Conservation (phyloP, 2,329 filamentous ascomycete genomes). For the Trichoderma sp. region DNA sequence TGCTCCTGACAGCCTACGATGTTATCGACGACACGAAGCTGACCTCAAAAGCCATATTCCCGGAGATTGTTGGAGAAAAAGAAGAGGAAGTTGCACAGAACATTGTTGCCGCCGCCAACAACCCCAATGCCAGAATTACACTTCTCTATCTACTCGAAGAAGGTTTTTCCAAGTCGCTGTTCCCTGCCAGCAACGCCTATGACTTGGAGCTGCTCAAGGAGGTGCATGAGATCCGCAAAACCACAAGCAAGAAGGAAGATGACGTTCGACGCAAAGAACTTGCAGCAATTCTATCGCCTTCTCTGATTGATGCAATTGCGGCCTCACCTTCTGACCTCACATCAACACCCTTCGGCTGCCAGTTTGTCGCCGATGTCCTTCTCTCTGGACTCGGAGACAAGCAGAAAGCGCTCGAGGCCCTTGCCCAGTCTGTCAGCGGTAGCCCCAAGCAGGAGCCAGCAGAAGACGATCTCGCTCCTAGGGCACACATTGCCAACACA, state of each 20-base stretch:
- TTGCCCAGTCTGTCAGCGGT: constrained; percentile 64
- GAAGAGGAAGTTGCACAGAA: constrained; percentile 63
- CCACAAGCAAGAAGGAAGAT: constrained; percentile 91
- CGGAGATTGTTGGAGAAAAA: constrained; percentile 78
- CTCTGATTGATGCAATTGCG: constrained; percentile 72
- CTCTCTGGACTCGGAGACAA: constrained; percentile 77
- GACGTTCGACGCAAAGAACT: constrained; percentile 75
- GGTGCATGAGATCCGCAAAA: constrained; percentile 74
- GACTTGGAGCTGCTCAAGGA: constrained; percentile 74
- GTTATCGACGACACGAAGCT: constrained; percentile 94
- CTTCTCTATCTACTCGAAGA: constrained; percentile 83
- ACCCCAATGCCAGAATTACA: constrained; percentile 64
- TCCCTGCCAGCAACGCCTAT: constrained; percentile 61
- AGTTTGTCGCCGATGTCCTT: constrained; percentile 81
- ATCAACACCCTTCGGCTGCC: constrained; percentile 78
- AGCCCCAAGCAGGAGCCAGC: constrained; percentile 48
- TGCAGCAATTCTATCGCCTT: constrained; percentile 69
- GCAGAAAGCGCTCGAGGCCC: constrained; percentile 68
- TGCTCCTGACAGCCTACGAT: constrained; percentile 85
- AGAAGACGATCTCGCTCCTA: constrained; percentile 44
- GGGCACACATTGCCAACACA: constrained; percentile 60
- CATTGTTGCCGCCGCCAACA: constrained; percentile 63
- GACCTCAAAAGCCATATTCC: constrained; percentile 80
- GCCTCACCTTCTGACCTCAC: constrained; percentile 68
- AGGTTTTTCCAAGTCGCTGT: constrained; percentile 61